Percentiles rank a stretch among this genome's conserved stretches.
phyloP scores from a whole-genome alignment of 2,329 filamentous ascomycete species.

The Aspergillus novofumigatus region DNA sequence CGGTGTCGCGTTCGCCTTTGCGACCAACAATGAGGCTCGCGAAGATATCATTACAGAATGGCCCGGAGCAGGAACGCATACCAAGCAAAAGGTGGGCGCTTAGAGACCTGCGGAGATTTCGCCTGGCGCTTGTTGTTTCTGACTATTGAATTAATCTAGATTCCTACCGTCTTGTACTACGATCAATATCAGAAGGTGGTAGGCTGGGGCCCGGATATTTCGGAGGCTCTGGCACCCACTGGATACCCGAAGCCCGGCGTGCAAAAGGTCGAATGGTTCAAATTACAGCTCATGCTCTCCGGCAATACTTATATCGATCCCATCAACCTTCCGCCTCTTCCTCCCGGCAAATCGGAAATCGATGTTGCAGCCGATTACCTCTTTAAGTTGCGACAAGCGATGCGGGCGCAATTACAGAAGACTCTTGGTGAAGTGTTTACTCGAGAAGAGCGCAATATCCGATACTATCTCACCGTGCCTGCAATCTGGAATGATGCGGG shows the following conservation, averaged over 20 bases:
- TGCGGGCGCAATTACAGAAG: slow-evolving; percentile 93
- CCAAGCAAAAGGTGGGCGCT: slow-evolving; percentile 83
- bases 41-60: slow-evolving; percentile 99
- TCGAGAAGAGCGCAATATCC: slow-evolving; percentile 94
- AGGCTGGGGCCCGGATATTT: slow-evolving; percentile 98
- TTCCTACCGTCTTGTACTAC: slow-evolving; percentile 98
- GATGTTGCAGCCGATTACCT: slow-evolving; percentile 99
- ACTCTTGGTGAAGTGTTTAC: slow-evolving; percentile 96
- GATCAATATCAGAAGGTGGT: slow-evolving; percentile 99
- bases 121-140: not conserved
- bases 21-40: slow-evolving; percentile 94
- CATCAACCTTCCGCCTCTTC: slow-evolving; percentile 95
- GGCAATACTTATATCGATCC: slow-evolving; percentile 99
- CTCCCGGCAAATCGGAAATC: slow-evolving; percentile 96
- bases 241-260: slow-evolving; percentile 97
- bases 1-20: slow-evolving; percentile 87
- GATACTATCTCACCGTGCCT: slow-evolving; percentile 97
- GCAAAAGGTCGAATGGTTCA: slow-evolving; percentile 99
- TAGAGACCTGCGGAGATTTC: not conserved
- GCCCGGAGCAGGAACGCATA: slow-evolving; percentile 95
- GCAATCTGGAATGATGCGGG: slow-evolving; percentile 99
- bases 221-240: slow-evolving; percentile 90
- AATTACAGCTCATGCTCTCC: slow-evolving; percentile 96
- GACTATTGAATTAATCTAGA: slow-evolving; percentile 45
- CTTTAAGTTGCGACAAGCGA: slow-evolving; percentile 94